Evolutionary conservation across 345 rosid species (phyloP).

Genomic region (Litchi chinensis): DNA sequence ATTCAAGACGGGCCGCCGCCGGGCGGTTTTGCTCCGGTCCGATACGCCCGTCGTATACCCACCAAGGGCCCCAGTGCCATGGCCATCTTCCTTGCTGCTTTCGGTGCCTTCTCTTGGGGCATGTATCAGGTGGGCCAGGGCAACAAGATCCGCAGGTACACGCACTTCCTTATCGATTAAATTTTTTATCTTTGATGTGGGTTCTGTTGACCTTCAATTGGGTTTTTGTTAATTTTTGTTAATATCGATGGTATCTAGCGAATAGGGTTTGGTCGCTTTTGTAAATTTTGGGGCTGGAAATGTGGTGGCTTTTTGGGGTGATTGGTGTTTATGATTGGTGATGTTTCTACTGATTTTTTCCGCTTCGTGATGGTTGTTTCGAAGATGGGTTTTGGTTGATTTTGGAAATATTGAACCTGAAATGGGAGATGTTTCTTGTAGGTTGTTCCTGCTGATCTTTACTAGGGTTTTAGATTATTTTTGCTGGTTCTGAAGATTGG

Average conservation of each 20-base stretch:
- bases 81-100: slow-evolving; percentile 80
- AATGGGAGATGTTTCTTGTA: neutral
- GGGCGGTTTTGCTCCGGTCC: slow-evolving; percentile 89
- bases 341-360: neutral
- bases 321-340: neutral
- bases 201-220: neutral
- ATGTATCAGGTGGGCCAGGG: slow-evolving; percentile 98
- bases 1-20: slow-evolving; percentile 99
- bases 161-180: neutral
- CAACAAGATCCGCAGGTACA: slow-evolving; percentile 88
- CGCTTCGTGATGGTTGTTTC: neutral
- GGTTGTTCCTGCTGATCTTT: neutral
- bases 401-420: neutral
- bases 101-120: slow-evolving; percentile 93
- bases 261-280: slow-evolving; percentile 11
- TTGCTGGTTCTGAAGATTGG: neutral
- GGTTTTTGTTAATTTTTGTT: neutral
- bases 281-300: neutral
- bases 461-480: neutral
- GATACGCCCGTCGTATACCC: slow-evolving; percentile 95
- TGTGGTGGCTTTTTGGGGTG: slow-evolving; percentile 9
- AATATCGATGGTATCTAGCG: neutral
- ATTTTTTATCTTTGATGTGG: neutral
- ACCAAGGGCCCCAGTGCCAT: slow-evolving; percentile 91
- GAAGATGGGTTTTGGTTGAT: neutral